phyloP scores from a whole-genome alignment of 2,329 filamentous ascomycete genomes.

The Aspergillus tamarii region DNA sequence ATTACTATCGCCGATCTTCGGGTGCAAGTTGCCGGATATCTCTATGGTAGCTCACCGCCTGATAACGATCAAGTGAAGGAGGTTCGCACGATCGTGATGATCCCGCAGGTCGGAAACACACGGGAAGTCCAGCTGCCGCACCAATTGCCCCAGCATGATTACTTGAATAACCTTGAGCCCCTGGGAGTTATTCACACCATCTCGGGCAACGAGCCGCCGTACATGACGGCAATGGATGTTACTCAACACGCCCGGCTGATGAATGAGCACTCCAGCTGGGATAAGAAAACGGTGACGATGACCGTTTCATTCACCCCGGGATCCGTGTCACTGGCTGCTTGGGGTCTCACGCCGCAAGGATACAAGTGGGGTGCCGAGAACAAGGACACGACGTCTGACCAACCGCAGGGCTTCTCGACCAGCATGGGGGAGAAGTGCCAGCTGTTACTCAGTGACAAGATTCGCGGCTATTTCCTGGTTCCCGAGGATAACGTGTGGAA shows the following conservation, averaged over 20 bases:
- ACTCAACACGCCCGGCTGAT: slow-evolving; percentile 92
- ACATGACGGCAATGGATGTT: slow-evolving; percentile 94
- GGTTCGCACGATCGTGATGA: slow-evolving; percentile 93
- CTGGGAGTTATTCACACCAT: slow-evolving; percentile 94
- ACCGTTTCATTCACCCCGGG: slow-evolving; percentile 96
- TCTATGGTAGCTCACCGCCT: slow-evolving; percentile 88
- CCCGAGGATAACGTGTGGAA: slow-evolving; percentile 92
- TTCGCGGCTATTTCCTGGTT: slow-evolving; percentile 93
- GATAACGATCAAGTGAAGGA: slow-evolving; percentile 98
- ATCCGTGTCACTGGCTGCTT: slow-evolving; percentile 90
- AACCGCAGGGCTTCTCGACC: slow-evolving; percentile 90
- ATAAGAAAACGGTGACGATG: slow-evolving; percentile 91
- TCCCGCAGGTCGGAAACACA: slow-evolving; percentile 92
- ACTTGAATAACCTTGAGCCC: slow-evolving; percentile 82
- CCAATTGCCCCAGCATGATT: slow-evolving; percentile 87
- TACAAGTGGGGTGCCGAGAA: slow-evolving; percentile 98
- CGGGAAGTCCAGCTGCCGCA: slow-evolving; percentile 90
- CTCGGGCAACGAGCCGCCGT: slow-evolving; percentile 90
- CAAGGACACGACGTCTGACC: slow-evolving; percentile 87
- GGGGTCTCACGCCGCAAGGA: slow-evolving; percentile 86
- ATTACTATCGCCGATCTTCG: slow-evolving; percentile 96
- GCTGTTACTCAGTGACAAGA: slow-evolving; percentile 87
- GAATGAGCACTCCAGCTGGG: slow-evolving; percentile 77
- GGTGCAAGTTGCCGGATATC: slow-evolving; percentile 92
- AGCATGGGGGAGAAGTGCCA: slow-evolving; percentile 95